These are phyloP conservation scores for Ogataea dorogensis DNA, from an alignment of 805 yeast genomes.

Conservation along the genomic window DNA sequence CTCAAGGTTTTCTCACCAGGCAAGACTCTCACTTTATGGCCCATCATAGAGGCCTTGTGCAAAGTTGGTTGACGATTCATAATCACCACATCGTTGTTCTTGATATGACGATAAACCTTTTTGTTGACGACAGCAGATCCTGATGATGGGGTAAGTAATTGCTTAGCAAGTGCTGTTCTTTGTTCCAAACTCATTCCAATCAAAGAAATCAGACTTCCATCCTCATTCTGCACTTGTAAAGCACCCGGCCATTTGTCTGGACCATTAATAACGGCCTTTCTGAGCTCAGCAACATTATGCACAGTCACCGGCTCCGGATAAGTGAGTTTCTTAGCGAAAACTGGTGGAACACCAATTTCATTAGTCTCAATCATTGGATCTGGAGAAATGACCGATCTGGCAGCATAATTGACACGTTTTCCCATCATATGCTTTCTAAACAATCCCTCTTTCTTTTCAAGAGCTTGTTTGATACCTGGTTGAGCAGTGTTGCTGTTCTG, in stretches of 20 bases:
- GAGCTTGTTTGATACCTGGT: slow-evolving; percentile 96
- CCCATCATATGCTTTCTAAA: slow-evolving; percentile 99
- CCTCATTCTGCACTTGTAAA: slow-evolving; percentile 91
- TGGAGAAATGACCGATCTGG: slow-evolving; percentile 98
- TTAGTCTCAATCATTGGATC: slow-evolving; percentile 98
- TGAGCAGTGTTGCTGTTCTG: slow-evolving; percentile 65
- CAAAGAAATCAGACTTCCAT: slow-evolving; percentile 78
- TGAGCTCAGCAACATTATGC: slow-evolving; percentile 82
- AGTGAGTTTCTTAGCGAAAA: slow-evolving; percentile 90
- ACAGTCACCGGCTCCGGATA: slow-evolving; percentile 98
- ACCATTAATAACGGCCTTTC: slow-evolving; percentile 95
- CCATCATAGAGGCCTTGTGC: slow-evolving; percentile 99
- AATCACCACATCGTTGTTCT: slow-evolving; percentile 90
- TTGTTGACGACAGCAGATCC: slow-evolving; percentile 72
- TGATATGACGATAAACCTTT: slow-evolving; percentile 92
- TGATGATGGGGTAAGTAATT: slow-evolving; percentile 78
- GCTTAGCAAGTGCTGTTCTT: slow-evolving; percentile 92
- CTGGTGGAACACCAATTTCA: slow-evolving; percentile 99
- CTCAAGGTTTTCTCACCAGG: slow-evolving; percentile 97
- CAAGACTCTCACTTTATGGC: slow-evolving; percentile 93
- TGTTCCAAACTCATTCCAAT: slow-evolving; percentile 90
- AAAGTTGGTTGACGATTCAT: slow-evolving; percentile 99
- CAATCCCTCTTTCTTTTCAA: slow-evolving; percentile 97
- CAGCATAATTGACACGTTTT: slow-evolving; percentile 97
- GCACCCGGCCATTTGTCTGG: slow-evolving; percentile 99